phyloP scores from a whole-genome alignment of 2,329 filamentous ascomycete species.

The Grosmannia serpens region DNA sequence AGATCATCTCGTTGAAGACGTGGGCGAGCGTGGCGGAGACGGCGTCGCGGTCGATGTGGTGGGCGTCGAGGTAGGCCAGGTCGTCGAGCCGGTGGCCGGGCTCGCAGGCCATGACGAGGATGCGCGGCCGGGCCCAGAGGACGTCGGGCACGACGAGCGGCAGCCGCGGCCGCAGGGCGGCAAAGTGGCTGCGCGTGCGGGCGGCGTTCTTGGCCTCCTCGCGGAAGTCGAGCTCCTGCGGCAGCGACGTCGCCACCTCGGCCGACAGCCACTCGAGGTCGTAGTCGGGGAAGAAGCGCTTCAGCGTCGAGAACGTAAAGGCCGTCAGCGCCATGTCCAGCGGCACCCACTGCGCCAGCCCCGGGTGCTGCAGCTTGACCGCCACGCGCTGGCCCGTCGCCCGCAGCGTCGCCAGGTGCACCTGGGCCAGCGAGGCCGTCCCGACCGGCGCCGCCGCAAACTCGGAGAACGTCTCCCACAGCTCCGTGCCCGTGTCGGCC shows the following conservation, averaged over 20 bases:
- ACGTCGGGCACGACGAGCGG: slow-evolving; percentile 84
- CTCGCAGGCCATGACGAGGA: slow-evolving; percentile 92
- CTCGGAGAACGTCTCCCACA: slow-evolving; percentile 76
- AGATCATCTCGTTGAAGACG: slow-evolving; percentile 99
- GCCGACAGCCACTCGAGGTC: slow-evolving; percentile 91
- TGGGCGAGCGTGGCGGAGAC: slow-evolving; percentile 82
- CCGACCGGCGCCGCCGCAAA: slow-evolving; percentile 76
- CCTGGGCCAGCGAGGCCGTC: slow-evolving; percentile 87
- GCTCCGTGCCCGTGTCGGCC: slow-evolving; percentile 64
- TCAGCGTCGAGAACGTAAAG: slow-evolving; percentile 82
- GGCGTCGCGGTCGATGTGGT: slow-evolving; percentile 86
- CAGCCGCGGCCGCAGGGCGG: slow-evolving; percentile 50
- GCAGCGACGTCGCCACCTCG: slow-evolving; percentile 85
- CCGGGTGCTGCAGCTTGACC: slow-evolving; percentile 93
- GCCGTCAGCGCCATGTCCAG: slow-evolving; percentile 77
- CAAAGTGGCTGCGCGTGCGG: slow-evolving; percentile 71
- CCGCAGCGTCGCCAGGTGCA: slow-evolving; percentile 76
- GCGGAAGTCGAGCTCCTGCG: slow-evolving; percentile 82
- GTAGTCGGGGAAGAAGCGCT: slow-evolving; percentile 93
- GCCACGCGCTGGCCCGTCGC: slow-evolving; percentile 78
- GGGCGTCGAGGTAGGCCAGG: slow-evolving; percentile 70
- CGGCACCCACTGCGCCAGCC: slow-evolving; percentile 77
- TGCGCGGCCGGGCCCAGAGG: slow-evolving; percentile 76
- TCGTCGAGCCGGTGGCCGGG: slow-evolving; percentile 82
- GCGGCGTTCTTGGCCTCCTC: slow-evolving; percentile 77